phyloP scores from a whole-genome alignment of 257 asterid species.

The Handroanthus guayacan region DNA sequence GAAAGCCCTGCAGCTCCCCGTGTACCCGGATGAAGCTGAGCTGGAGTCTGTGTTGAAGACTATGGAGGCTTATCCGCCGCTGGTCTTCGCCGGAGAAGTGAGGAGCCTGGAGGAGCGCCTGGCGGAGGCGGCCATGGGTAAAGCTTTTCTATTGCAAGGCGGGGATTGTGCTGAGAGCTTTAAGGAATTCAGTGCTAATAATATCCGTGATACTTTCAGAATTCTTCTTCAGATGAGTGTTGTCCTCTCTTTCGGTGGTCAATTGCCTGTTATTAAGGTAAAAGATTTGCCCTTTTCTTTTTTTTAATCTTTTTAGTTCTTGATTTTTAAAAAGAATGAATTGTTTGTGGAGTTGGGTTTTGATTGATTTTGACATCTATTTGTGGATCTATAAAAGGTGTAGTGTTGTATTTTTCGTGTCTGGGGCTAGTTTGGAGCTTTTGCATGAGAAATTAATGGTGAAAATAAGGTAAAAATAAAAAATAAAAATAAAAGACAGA shows the following conservation, averaged over 20 bases:
- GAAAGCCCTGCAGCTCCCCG: slow-evolving; percentile 83
- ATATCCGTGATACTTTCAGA: slow-evolving; percentile 82
- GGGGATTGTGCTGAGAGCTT: slow-evolving; percentile 93
- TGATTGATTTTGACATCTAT: background rate
- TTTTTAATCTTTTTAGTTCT: background rate
- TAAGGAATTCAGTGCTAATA: slow-evolving; percentile 80
- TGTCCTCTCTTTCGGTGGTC: slow-evolving; percentile 86
- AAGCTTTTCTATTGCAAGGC: slow-evolving; percentile 84
- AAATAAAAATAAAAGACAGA: too few relatives aligned
- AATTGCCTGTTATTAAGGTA: slow-evolving; percentile 86
- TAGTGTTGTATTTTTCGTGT: background rate
- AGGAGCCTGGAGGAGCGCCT: slow-evolving; percentile 80
- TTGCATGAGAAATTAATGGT: background rate
- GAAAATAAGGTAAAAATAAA: too few relatives aligned
- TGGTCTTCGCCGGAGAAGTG: slow-evolving; percentile 92
- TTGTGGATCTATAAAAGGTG: slow-evolving; percentile 32
- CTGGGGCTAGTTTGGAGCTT: background rate
- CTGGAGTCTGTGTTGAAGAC: slow-evolving; percentile 63
- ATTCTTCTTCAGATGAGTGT: slow-evolving; percentile 83
- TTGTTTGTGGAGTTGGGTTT: slow-evolving; percentile 23
- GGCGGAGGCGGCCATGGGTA: slow-evolving; percentile 82
- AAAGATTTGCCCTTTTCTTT: background rate
- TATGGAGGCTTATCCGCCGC: slow-evolving; percentile 70
- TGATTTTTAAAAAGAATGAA: background rate
- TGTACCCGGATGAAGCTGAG: slow-evolving; percentile 69